Percentiles rank a stretch among this genome's conserved stretches.
These are phyloP conservation scores for Sedum album DNA, from an alignment of 164 flowering plant species.

Conservation along the genomic window DNA sequence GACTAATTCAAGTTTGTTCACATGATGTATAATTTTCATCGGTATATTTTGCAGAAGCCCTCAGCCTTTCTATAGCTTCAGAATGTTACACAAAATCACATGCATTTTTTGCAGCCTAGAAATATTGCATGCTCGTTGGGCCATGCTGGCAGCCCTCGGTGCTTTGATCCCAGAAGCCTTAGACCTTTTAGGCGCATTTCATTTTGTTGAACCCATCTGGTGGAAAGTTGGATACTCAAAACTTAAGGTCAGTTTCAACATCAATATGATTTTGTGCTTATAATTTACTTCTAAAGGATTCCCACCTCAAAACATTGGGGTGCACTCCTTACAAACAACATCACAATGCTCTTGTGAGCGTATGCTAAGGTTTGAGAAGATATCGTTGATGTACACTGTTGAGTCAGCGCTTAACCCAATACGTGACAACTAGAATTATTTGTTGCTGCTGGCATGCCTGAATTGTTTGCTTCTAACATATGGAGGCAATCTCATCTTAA, in stretches of 20 bases:
- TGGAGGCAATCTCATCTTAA: background rate
- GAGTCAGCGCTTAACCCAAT: background rate
- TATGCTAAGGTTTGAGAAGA: background rate
- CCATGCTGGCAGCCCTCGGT: slow-evolving; percentile 92
- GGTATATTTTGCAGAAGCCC: too few relatives aligned
- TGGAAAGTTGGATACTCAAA: slow-evolving; percentile 98
- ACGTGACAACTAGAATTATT: background rate
- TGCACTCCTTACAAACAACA: background rate
- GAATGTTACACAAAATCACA: background rate
- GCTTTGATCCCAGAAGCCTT: slow-evolving; percentile 82
- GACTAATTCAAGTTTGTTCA: background rate
- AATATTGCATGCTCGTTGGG: slow-evolving; percentile 97
- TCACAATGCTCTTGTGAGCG: background rate
- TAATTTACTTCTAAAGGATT: background rate
- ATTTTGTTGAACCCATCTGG: slow-evolving; percentile 93
- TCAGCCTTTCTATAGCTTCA: too few relatives aligned
- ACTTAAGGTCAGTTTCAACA: slow-evolving; percentile 49
- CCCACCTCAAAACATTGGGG: background rate
- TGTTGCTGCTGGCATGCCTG: background rate
- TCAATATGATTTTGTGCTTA: too few relatives aligned
- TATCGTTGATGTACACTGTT: background rate
- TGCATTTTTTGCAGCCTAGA: slow-evolving; percentile 59
- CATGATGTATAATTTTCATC: too few relatives aligned
- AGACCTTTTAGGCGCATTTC: slow-evolving; percentile 55
- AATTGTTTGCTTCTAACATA: background rate